phyloP scores from a whole-genome alignment of 257 asterid species.

The Plantago elongata region DNA sequence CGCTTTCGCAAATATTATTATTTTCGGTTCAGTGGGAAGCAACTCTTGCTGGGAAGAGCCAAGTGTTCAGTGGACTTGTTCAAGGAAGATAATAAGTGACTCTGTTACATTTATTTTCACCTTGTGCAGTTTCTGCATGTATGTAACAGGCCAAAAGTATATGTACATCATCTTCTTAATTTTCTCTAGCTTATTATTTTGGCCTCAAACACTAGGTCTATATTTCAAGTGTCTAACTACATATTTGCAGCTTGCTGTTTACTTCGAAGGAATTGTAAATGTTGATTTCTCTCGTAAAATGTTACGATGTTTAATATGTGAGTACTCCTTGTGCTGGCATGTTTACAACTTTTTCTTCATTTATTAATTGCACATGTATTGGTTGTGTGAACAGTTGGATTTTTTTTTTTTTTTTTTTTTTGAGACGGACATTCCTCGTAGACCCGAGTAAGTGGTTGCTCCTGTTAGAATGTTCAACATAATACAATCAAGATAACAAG shows the following conservation, averaged over 20 bases:
- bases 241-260: not conserved
- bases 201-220: not conserved
- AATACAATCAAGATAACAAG: too few species aligned
- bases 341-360: too few species aligned
- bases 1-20: constrained; percentile 82
- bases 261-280: too few species aligned
- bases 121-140: constrained; percentile 1
- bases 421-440: too few species aligned
- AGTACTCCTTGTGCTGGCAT: too few species aligned
- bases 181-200: not conserved
- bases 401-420: too few species aligned
- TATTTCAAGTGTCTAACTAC: not conserved
- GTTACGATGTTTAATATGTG: too few species aligned
- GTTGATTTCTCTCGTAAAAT: too few species aligned
- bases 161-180: not conserved
- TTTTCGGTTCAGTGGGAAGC: constrained; percentile 99
- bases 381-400: too few species aligned
- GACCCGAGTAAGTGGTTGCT: too few species aligned
- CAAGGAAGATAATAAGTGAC: constrained; percentile 60
- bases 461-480: too few species aligned
- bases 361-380: too few species aligned
- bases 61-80: constrained; percentile 93
- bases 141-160: not conserved
- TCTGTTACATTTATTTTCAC: not conserved
- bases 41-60: constrained; percentile 97